Base-by-base conservation (phyloP, 768 basidiomycete genomes). In the Clitopilus hobsonii region DNA sequence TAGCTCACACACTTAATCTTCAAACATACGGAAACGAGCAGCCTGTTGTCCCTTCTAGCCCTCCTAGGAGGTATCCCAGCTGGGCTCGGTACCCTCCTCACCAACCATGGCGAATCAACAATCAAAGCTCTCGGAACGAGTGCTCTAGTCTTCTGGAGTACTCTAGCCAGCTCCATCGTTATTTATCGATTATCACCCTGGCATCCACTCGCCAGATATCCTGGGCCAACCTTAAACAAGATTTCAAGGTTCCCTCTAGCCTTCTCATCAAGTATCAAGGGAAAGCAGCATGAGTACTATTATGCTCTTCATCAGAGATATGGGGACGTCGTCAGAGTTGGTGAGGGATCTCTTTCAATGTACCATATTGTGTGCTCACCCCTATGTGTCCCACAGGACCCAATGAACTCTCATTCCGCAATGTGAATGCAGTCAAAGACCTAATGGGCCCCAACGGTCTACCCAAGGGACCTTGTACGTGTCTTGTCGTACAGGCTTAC, bases 401-500 rank as follows among this genome's bases (percentile, higher is more conserved):
- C 2, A 78, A 78, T 23, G 75, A 75, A 29, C 6, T 51, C 10
- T 51, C 49, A 5, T 18, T 51, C 6, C 16, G 49, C 10, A 29
- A 28, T 32, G 26, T 32, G 6, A 14, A 29, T 22, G 24, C 49
- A 25, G 49, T 51, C 20, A 56, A 56, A 3, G 65, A 69, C 7
- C 36, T 78, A 28, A 61, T 77, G 63, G 78, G 76, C 1, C 50
- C 55, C 20, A 61, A 62, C 49, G 78, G 75, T 14, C 60, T 76
- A 4, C 71, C 78, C 0, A 78, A 79, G 59, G 77, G 76, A 47
- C 74, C 75, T 18, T 72, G 77, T 77, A 36, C 2, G 32, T n/a
- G 13, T 36, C 8, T 14, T 36, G 2, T 52, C 56, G 73, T 22
- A 36, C 23, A 10, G 14, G 10, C 16, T 3, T 55, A 18, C 20